A percentile compares a stretch with the other conserved stretches of the same genome.
These are phyloP conservation scores for Croton laevigatus DNA, from an alignment of 441 rosid genomes.

Conservation along the genomic window DNA sequence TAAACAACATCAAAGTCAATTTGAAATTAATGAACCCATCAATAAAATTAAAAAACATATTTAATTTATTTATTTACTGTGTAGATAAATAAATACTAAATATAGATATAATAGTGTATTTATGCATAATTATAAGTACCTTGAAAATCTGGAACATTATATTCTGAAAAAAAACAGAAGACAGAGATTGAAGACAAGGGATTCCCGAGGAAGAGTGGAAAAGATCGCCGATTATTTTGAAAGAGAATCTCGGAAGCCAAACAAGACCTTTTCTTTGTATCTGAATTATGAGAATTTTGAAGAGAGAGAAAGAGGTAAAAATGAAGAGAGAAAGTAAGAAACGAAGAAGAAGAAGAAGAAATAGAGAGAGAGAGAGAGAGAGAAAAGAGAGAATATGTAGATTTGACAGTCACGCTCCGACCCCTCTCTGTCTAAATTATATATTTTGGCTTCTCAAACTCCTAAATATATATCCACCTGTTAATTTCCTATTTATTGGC, in stretches of 20 bases:
- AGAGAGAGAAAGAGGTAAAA: constrained; percentile 1
- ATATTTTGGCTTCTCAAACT: constrained; percentile 11
- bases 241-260: constrained; percentile 27
- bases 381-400: constrained; percentile 49
- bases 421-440: constrained; percentile 39
- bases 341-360: constrained; percentile 10
- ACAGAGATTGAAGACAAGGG: constrained; percentile 30
- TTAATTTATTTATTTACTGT: too few species aligned
- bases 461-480: constrained; percentile 25
- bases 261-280: not conserved
- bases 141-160: constrained; percentile 53
- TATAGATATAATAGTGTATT: not conserved
- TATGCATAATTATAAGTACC: constrained; percentile 33
- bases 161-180: constrained; percentile 18
- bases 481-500: not conserved
- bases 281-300: constrained; percentile 33
- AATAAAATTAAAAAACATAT: not conserved
- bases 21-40: constrained; percentile 14
- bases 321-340: constrained; percentile 8
- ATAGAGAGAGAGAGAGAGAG: not conserved
- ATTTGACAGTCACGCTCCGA: constrained; percentile 72
- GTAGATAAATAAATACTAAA: too few species aligned
- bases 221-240: constrained; percentile 32
- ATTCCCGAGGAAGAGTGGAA: constrained; percentile 33
- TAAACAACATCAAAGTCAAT: constrained; percentile 14